These are phyloP conservation scores for Candida cerambycidarum DNA, from an alignment of 805 yeast genomes.

Conservation along the genomic window DNA sequence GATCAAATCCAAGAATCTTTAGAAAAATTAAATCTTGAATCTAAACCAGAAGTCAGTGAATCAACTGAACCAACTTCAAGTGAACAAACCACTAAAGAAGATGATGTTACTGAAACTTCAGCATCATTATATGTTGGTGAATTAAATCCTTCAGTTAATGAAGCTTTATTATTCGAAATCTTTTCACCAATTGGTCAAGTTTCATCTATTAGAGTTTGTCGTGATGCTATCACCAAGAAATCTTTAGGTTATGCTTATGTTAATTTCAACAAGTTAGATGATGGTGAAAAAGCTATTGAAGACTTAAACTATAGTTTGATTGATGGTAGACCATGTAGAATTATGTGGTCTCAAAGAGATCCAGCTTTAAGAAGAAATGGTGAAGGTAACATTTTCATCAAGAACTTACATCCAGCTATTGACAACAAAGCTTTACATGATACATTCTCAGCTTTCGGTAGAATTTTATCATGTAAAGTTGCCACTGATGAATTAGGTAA, in stretches of 20 bases:
- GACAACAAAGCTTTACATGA: constrained; percentile 99
- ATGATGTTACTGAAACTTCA: constrained; percentile 53
- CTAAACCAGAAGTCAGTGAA: constrained; percentile 29
- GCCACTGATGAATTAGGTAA: constrained; percentile 90
- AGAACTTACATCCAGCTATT: constrained; percentile 96
- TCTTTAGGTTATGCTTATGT: constrained; percentile 98
- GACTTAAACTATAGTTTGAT: constrained; percentile 91
- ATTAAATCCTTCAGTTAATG: constrained; percentile 87
- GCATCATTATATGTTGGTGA: constrained; percentile 98
- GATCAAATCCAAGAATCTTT: constrained; percentile 48
- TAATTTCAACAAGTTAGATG: constrained; percentile 84
- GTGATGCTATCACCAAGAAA: constrained; percentile 95
- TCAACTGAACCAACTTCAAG: constrained; percentile 27
- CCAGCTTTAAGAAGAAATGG: constrained; percentile 94
- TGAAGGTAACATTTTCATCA: constrained; percentile 95
- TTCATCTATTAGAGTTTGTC: constrained; percentile 95
- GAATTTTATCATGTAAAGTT: constrained; percentile 93
- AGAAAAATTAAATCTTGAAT: constrained; percentile 47
- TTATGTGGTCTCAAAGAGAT: constrained; percentile 99
- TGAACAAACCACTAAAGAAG: constrained; percentile 27
- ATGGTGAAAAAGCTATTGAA: constrained; percentile 92
- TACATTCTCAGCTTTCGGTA: constrained; percentile 96
- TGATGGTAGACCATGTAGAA: constrained; percentile 96
- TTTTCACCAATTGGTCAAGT: constrained; percentile 95
- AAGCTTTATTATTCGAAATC: constrained; percentile 90